A percentile compares a stretch with the other conserved stretches of the same genome.
Conservation (phyloP, 2,329 filamentous ascomycete genomes). For the Fusarium secorum region DNA sequence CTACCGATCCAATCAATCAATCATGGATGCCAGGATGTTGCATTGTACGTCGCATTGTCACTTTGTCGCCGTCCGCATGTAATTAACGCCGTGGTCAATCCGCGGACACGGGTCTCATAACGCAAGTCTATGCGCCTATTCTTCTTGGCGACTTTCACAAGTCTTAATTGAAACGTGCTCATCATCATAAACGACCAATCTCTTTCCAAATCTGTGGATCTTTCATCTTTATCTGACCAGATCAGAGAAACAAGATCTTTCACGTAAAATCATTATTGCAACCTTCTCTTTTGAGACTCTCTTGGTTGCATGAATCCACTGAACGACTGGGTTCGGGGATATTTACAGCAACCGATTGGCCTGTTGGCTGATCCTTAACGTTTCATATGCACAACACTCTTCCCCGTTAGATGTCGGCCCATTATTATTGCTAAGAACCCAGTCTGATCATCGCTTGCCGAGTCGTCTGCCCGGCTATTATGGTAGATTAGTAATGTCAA, state of each 20-base stretch:
- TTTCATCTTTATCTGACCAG: background rate
- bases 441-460: background rate
- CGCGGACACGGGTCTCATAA: background rate
- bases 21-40: background rate
- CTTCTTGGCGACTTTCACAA: too few species aligned
- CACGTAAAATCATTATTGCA: fast-evolving
- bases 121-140: background rate
- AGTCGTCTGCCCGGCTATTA: background rate
- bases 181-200: background rate
- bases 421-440: too few species aligned
- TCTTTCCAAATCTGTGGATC: fast-evolving
- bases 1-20: background rate
- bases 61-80: background rate
- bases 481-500: background rate
- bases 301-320: background rate
- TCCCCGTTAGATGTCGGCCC: background rate
- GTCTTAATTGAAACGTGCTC: too few species aligned
- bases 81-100: background rate
- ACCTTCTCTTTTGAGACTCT: background rate
- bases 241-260: background rate
- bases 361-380: background rate
- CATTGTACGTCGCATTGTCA: background rate
- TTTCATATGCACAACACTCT: background rate
- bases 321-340: background rate
- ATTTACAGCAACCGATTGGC: background rate